Conservation (phyloP, 768 basidiomycete genomes). For the Russula ochroleuca region DNA sequence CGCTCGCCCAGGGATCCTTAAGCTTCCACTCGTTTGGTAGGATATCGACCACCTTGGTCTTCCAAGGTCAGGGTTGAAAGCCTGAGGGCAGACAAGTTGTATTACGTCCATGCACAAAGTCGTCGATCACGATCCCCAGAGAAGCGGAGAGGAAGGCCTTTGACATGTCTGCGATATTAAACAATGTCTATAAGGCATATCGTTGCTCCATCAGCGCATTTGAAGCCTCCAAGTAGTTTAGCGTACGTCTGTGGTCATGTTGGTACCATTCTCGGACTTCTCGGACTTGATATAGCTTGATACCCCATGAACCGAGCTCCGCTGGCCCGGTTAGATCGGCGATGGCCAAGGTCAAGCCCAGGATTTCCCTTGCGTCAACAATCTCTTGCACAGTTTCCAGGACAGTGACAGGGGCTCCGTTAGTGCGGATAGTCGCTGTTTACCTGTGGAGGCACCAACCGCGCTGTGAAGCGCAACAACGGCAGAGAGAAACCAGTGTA, state of each 20-base stretch:
- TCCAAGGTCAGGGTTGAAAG: conserved; percentile 36
- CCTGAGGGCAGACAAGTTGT: conserved; percentile 35
- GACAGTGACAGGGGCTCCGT: not conserved
- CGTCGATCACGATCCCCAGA: conserved; percentile 42
- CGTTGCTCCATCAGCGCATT: not conserved
- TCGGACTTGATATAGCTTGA: too few relatives aligned
- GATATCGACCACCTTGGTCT: conserved; percentile 37
- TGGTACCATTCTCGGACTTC: conserved; percentile 16
- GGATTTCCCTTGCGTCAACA: conserved; percentile 1
- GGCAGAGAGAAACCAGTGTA: not conserved
- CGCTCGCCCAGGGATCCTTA: conserved; percentile 33
- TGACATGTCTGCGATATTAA: conserved; percentile 36
- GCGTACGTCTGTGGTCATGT: conserved; percentile 23
- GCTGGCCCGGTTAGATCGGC: not conserved
- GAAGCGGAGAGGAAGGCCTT: conserved; percentile 37
- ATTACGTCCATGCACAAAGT: conserved; percentile 38
- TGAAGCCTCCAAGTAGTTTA: too few relatives aligned
- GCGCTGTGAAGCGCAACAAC: not conserved
- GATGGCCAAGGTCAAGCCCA: conserved; percentile 15
- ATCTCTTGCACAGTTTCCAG: conserved; percentile 1
- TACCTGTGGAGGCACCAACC: not conserved
- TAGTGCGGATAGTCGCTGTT: not conserved
- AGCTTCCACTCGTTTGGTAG: conserved; percentile 38
- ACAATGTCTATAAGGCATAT: conserved; percentile 36
- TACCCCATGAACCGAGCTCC: conserved; percentile 21